phyloP scores from a whole-genome alignment of 2,329 filamentous ascomycete species.

The Neofusicoccum sp. region DNA sequence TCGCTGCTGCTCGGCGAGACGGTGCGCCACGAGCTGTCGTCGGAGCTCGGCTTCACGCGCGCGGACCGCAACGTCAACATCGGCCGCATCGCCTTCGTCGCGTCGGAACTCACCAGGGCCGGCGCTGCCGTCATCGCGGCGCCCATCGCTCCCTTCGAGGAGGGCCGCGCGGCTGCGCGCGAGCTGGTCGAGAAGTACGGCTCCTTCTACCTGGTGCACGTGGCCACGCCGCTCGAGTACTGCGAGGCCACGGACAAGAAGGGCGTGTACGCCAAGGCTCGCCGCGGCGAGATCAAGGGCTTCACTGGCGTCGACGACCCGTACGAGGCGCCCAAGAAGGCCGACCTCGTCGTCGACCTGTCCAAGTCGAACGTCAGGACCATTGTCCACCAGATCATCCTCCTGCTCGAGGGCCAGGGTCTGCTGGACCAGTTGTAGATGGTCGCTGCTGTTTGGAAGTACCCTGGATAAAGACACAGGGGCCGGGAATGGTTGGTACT shows the following conservation, averaged over 20 bases:
- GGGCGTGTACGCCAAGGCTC: constrained; percentile 83
- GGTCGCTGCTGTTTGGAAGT: not conserved
- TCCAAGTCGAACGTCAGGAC: constrained; percentile 87
- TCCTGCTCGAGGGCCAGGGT: constrained; percentile 87
- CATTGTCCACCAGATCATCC: constrained; percentile 94
- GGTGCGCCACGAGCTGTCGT: constrained; percentile 87
- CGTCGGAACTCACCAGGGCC: constrained; percentile 88
- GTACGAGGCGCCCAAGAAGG: constrained; percentile 81
- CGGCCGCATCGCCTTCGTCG: constrained; percentile 93
- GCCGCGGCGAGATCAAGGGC: constrained; percentile 90
- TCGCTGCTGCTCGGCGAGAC: constrained; percentile 95
- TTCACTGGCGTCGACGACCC: constrained; percentile 99
- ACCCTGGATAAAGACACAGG: not conserved
- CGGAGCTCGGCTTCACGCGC: constrained; percentile 91
- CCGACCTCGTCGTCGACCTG: constrained; percentile 81
- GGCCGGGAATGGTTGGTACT: not conserved
- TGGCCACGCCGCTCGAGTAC: constrained; percentile 88
- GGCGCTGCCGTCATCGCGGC: constrained; percentile 95
- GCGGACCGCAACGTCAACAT: constrained; percentile 96
- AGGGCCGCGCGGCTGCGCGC: constrained; percentile 73
- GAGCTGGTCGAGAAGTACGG: constrained; percentile 87
- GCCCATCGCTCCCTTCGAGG: constrained; percentile 91
- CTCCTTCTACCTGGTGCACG: constrained; percentile 93
- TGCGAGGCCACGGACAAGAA: constrained; percentile 94
- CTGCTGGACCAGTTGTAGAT: constrained; percentile 69